Evolutionary conservation across 768 basidiomycete species (phyloP).

Genomic region (Hericium erinaceus): DNA sequence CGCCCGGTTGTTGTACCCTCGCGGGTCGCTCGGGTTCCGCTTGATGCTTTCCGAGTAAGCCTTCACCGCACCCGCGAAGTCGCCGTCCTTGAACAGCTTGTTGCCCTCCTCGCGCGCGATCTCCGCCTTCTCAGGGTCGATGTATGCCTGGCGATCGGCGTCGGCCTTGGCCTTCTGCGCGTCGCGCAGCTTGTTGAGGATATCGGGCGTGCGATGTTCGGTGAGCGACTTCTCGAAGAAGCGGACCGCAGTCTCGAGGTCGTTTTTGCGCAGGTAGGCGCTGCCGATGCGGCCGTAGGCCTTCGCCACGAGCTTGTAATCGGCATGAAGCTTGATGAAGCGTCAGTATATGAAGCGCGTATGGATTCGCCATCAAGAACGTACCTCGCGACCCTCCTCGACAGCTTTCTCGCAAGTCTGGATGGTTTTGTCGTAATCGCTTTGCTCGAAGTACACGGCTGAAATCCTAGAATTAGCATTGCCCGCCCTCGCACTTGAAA

Average conservation of each 20-base stretch:
- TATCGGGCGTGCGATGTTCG: conserved; percentile 92
- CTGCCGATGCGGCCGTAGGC: conserved; percentile 86
- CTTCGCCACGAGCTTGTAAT: conserved; percentile 94
- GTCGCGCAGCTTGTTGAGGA: conserved; percentile 84
- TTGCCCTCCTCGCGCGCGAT: conserved; percentile 90
- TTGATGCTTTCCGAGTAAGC: conserved; percentile 95
- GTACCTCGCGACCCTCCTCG: conserved; percentile 80
- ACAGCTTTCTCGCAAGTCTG: conserved; percentile 93
- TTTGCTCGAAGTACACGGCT: conserved; percentile 93
- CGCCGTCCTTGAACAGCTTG: conserved; percentile 79
- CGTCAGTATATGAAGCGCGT: no score
- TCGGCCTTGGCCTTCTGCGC: conserved; percentile 74
- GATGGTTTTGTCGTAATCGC: conserved; percentile 84
- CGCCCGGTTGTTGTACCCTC: conserved; percentile 97
- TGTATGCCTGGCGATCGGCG: conserved; percentile 70
- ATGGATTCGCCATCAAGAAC: conserved; percentile 6
- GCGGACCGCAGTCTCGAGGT: conserved; percentile 72
- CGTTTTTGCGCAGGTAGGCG: conserved; percentile 74
- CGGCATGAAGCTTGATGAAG: conserved; percentile 58
- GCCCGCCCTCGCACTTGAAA: neutral
- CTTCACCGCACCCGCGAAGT: conserved; percentile 89
- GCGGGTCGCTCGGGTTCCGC: conserved; percentile 81
- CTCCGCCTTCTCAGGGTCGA: conserved; percentile 78
- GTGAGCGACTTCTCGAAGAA: conserved; percentile 90
- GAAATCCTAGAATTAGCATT: conserved; percentile 4